Percentiles rank a stretch among this genome's conserved stretches.
Conservation (phyloP, 805 yeast genomes). For the Ogataea paraovalis region DNA sequence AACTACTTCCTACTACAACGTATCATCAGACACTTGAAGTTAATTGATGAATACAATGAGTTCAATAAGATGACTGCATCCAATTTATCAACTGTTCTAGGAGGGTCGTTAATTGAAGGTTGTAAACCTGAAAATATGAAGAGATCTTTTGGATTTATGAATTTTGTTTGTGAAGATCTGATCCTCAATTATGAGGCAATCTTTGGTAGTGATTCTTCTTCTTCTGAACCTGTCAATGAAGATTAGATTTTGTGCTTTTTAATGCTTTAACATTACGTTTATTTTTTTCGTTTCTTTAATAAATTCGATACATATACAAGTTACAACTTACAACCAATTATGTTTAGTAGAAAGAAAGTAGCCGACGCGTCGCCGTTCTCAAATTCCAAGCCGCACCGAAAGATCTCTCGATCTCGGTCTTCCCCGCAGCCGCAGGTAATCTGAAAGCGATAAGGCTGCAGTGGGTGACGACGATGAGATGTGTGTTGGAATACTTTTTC, state of each 20-base stretch:
- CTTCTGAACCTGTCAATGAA: neutral
- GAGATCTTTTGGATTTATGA: constrained; percentile 52
- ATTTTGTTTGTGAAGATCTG: constrained; percentile 47
- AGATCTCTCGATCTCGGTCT: neutral
- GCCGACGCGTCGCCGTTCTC: neutral
- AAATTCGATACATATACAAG: too few relatives aligned
- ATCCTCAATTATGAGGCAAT: constrained; percentile 40
- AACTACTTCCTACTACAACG: constrained; percentile 68
- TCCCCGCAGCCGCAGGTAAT: neutral
- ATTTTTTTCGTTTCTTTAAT: too few relatives aligned
- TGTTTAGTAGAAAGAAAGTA: too few relatives aligned
- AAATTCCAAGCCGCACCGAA: neutral
- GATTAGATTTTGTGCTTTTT: neutral
- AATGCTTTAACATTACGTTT: too few relatives aligned
- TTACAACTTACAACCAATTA: too few relatives aligned
- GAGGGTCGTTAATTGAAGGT: constrained; percentile 57
- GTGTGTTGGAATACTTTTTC: too few relatives aligned
- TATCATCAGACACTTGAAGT: constrained; percentile 64
- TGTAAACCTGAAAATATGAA: constrained; percentile 43
- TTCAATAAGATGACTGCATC: constrained; percentile 83
- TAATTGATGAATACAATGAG: constrained; percentile 62
- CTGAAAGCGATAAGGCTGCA: neutral
- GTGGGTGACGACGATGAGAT: too few relatives aligned
- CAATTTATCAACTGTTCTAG: constrained; percentile 86
- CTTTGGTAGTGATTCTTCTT: constrained; percentile 20